Evolutionary conservation across 805 yeast genomes (phyloP).

Genomic region (Sugiyamaella lignohabitans): DNA sequence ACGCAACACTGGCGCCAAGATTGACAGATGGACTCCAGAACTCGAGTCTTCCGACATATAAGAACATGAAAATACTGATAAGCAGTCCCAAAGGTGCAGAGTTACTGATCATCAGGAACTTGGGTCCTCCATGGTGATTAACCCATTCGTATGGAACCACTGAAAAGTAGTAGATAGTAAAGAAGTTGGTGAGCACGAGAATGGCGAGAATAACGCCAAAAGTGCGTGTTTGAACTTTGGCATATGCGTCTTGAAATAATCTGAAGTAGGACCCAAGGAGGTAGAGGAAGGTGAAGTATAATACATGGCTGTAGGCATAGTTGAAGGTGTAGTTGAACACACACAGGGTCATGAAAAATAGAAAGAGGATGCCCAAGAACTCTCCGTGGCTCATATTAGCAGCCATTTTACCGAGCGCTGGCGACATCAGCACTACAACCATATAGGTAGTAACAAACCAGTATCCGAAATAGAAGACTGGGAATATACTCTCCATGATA

Average conservation of each 20-base stretch:
- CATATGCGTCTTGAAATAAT: background rate
- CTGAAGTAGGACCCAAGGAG: slow-evolving; percentile 3
- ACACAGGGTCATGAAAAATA: background rate
- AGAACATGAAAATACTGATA: slow-evolving; percentile 2
- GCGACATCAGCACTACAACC: slow-evolving; percentile 1
- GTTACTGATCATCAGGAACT: slow-evolving; percentile 2
- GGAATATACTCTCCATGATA: slow-evolving; percentile 1
- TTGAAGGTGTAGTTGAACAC: background rate
- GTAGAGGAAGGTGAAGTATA: slow-evolving; percentile 1
- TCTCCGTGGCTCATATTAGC: background rate
- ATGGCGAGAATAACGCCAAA: background rate
- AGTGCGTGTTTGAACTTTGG: background rate
- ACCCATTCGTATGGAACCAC: background rate
- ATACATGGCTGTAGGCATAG: slow-evolving; percentile 1
- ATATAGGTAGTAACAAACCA: slow-evolving; percentile 6
- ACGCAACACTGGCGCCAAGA: slow-evolving; percentile 1
- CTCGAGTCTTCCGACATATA: background rate
- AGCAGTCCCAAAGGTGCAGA: slow-evolving; percentile 2
- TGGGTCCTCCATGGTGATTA: background rate
- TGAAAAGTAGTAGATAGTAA: background rate
- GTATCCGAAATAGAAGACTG: slow-evolving; percentile 1
- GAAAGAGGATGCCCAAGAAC: slow-evolving; percentile 2
- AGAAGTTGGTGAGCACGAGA: background rate
- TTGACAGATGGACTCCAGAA: slow-evolving; percentile 2
- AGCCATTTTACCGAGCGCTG: slow-evolving; percentile 2